phyloP scores from a whole-genome alignment of 495 filamentous ascomycete species.

The Niebla homalea region DNA sequence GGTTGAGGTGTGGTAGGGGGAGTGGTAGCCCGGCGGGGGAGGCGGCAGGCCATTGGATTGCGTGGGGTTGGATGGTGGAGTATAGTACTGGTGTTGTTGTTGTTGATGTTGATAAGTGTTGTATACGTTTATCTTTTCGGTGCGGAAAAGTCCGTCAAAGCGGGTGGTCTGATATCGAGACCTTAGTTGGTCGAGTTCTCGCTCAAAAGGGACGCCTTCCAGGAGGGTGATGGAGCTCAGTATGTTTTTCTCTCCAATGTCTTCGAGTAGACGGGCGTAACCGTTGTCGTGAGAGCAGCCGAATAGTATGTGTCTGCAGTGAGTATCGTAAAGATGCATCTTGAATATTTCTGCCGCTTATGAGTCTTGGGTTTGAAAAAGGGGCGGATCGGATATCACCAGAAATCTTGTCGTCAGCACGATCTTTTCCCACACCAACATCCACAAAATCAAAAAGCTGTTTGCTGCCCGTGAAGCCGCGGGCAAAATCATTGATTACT shows the following conservation, averaged over 20 bases:
- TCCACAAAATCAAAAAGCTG: conserved; percentile 64
- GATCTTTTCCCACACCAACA: conserved; percentile 54
- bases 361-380: not conserved
- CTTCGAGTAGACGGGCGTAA: conserved; percentile 57
- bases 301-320: conserved; percentile 71
- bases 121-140: conserved; percentile 37
- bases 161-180: conserved; percentile 44
- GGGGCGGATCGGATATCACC: conserved; percentile 33
- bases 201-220: conserved; percentile 59
- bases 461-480: conserved; percentile 63
- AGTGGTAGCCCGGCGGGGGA: conserved; percentile 16
- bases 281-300: conserved; percentile 66
- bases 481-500: conserved; percentile 52
- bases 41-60: conserved; percentile 4
- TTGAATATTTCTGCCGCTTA: conserved; percentile 50
- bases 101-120: conserved; percentile 5
- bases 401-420: conserved; percentile 60
- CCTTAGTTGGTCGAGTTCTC: conserved; percentile 41
- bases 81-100: conserved; percentile 12
- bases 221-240: conserved; percentile 54
- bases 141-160: conserved; percentile 55
- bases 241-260: conserved; percentile 41
- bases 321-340: conserved; percentile 50
- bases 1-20: conserved; percentile 27
- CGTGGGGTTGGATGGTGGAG: conserved; percentile 16